Evolutionary conservation across 2,329 filamentous ascomycete genomes (phyloP), one percentile per base, ranked within the genome.

Genomic region (Aspergillus sp.): DNA sequence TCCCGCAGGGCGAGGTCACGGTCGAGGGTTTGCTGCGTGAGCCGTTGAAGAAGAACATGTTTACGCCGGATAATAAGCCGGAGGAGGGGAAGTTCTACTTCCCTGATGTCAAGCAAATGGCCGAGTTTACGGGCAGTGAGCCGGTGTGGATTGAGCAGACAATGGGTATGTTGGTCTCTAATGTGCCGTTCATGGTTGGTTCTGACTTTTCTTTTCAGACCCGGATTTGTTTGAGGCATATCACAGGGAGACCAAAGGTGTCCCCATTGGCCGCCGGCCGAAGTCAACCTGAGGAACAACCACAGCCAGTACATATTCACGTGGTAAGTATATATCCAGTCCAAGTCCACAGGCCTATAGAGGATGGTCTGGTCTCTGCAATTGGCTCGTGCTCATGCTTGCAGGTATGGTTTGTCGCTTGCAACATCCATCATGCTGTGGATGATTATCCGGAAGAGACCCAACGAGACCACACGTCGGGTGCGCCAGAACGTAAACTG

Each of bases 231-330:
- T 95, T 48, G 74, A 76, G 45, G 71, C 80, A 41, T 80, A 86
- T 53, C 78, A 88, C 49, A 76, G 86, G 52, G 74, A 84, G 53
- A 71, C 73, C 10, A 82, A 81, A 49, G 91, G 91, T 16, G 80
- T 95, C 38, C 91, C 91, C 2, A 89, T 95, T 54, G 91, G 88
- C 10, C 74, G 53, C 67, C 85, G 5, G 75, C 91, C 4, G 86
- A 93, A 63, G 88, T 98, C 39, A 93, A 93, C 57, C 67, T 98
- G 53, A 76, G 86, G 57, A 98, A 98, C 58, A 96, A 93, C 63
- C 91, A 98, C 62, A 79, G 85, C 43, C 91, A 96, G 68, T 98
- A 98, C 62, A 98, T 98, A 47, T 91, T 95, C 60, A 98, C 91
- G 45, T 98, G 91, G 91, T 96, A 75, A 53, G 78, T 63, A 19